These are phyloP conservation scores for Lathyrus oleraceus DNA, from an alignment of 306 rosid genomes.

Conservation along the genomic window DNA sequence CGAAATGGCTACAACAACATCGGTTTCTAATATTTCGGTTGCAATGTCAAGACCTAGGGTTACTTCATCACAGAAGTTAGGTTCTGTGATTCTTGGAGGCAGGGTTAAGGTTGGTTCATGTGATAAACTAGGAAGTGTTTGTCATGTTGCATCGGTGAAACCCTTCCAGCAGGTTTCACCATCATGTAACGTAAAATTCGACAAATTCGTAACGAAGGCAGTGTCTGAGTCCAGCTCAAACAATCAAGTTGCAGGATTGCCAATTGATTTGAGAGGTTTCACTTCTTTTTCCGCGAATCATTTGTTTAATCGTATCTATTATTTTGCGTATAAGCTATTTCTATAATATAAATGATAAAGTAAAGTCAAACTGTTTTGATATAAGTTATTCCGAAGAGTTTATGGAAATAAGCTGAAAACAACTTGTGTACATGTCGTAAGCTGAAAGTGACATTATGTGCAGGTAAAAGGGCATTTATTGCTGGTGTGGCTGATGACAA, in stretches of 20 bases:
- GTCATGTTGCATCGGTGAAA: constrained; percentile 54
- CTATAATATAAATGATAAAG: background rate
- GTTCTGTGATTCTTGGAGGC: constrained; percentile 40
- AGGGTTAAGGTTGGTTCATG: constrained; percentile 48
- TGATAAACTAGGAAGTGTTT: constrained; percentile 60
- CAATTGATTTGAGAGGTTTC: constrained; percentile 81
- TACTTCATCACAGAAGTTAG: constrained; percentile 50
- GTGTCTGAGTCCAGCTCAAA: constrained; percentile 53
- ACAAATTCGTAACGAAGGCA: constrained; percentile 61
- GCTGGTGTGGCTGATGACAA: constrained; percentile 98
- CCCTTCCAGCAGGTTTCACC: constrained; percentile 44
- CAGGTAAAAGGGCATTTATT: constrained; percentile 91
- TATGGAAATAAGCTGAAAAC: background rate
- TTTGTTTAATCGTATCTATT: background rate
- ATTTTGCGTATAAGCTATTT: background rate
- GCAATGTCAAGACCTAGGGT: constrained; percentile 56
- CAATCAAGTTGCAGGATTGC: constrained; percentile 66
- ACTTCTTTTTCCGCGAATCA: background rate
- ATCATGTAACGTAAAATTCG: constrained; percentile 41
- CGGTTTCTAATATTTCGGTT: constrained; percentile 66
- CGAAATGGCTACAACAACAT: constrained; percentile 69
- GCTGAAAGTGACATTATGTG: constrained; percentile 27
- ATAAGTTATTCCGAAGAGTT: background rate
- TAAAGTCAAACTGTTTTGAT: background rate
- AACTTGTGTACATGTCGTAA: background rate